Conservation (phyloP, 139 green algal genomes). For the Yamagishiella unicocca region DNA sequence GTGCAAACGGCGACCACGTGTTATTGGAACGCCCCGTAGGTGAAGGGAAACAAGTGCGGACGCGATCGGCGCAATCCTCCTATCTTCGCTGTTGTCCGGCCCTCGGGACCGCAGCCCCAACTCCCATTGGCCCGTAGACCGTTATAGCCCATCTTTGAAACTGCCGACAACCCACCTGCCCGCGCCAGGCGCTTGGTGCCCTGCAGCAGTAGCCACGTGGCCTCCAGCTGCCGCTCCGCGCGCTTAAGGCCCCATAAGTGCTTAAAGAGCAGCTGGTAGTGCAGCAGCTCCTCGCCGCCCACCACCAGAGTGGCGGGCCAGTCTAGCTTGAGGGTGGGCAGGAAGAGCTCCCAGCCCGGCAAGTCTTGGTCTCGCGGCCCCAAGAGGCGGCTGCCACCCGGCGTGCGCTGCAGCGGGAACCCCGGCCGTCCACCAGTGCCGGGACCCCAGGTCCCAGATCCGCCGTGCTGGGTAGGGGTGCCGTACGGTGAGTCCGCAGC, state of each 20-base stretch:
- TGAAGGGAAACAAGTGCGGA: too few species aligned
- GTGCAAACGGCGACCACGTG: too few species aligned
- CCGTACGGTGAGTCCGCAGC: slow-evolving; percentile 1
- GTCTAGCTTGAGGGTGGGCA: slow-evolving; percentile 72
- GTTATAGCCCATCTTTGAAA: too few species aligned
- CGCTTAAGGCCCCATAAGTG: slow-evolving; percentile 90
- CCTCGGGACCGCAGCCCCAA: too few species aligned
- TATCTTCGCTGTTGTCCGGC: too few species aligned
- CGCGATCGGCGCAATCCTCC: too few species aligned
- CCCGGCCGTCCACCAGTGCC: not conserved
- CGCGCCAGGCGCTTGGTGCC: slow-evolving; percentile 52
- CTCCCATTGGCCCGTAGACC: too few species aligned
- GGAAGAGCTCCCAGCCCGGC: slow-evolving; percentile 70
- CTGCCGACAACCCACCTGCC: not conserved
- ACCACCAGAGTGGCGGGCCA: slow-evolving; percentile 91
- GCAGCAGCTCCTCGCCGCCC: slow-evolving; percentile 73
- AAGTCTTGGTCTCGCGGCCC: slow-evolving; percentile 24
- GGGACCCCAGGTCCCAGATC: not conserved
- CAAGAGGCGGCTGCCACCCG: slow-evolving; percentile 9
- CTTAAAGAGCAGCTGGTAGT: slow-evolving; percentile 94
- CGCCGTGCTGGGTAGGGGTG: not conserved
- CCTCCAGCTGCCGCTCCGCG: slow-evolving; percentile 83
- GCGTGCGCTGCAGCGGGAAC: not conserved
- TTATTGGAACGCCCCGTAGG: too few species aligned
- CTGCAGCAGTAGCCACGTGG: slow-evolving; percentile 75